Conservation (phyloP, 2,329 filamentous ascomycete genomes). For the Torrubiellomyces zombiae region DNA sequence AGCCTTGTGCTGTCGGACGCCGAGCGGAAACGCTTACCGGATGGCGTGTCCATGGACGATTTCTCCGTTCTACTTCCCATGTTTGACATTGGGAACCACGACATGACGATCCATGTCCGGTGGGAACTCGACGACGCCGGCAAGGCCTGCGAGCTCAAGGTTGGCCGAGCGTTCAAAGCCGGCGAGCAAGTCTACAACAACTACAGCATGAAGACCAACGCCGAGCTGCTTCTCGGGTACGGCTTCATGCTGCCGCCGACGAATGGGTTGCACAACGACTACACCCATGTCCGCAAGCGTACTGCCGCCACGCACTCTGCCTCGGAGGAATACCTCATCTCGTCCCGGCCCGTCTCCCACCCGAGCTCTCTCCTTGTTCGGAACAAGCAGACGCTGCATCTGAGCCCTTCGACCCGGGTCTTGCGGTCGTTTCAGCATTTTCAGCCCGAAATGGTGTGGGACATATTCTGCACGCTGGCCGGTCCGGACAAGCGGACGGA, state of each 20-base stretch:
- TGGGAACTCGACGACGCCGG: constrained; percentile 36
- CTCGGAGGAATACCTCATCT: constrained; percentile 32
- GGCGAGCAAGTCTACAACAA: constrained; percentile 51
- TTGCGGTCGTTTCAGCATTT: constrained; percentile 30
- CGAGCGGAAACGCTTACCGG: constrained; percentile 11
- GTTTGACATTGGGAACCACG: constrained; percentile 58
- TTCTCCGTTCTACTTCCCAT: constrained; percentile 55
- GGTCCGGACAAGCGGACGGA: constrained; percentile 14
- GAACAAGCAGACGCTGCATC: constrained; percentile 19
- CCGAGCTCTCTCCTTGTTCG: constrained; percentile 29
- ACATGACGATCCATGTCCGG: constrained; percentile 37
- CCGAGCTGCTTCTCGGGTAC: constrained; percentile 49
- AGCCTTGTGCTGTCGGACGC: constrained; percentile 33
- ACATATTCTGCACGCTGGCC: constrained; percentile 25
- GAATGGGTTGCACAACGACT: constrained; percentile 38
- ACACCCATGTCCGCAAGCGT: constrained; percentile 37
- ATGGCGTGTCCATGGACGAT: constrained; percentile 28
- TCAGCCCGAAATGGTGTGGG: constrained; percentile 35
- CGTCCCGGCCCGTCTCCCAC: constrained; percentile 29
- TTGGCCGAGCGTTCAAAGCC: constrained; percentile 24
- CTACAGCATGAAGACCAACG: constrained; percentile 60
- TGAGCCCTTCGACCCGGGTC: constrained; percentile 9
- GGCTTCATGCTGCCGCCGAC: constrained; percentile 39
- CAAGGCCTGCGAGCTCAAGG: constrained; percentile 24
- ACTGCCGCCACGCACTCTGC: constrained; percentile 8